These are phyloP conservation scores for Hura crepitans DNA, from an alignment of 441 rosid genomes.

Conservation along the genomic window DNA sequence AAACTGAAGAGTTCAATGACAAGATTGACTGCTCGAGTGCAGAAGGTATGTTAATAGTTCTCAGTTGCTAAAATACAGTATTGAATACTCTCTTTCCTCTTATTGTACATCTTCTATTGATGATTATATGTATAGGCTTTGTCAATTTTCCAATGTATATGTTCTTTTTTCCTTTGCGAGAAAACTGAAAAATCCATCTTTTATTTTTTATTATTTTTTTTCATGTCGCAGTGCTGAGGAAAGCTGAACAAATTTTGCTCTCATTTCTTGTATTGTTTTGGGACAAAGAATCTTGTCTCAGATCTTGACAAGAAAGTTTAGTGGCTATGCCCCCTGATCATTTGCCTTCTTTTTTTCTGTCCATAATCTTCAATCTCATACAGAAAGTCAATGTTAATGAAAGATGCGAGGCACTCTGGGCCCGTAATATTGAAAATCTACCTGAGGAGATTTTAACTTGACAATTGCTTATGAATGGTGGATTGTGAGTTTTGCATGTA, in stretches of 20 bases:
- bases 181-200: not conserved
- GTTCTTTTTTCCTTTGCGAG: not conserved
- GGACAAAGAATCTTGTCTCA: not conserved
- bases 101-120: not conserved
- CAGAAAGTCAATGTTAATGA: not conserved
- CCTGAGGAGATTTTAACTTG: not conserved
- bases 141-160: not conserved
- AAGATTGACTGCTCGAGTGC: conserved; percentile 88
- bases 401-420: not conserved
- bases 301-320: not conserved
- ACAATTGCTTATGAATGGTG: not conserved
- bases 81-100: not conserved
- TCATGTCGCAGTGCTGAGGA: not conserved
- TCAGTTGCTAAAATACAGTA: not conserved
- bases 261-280: not conserved
- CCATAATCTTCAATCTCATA: not conserved
- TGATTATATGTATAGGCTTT: not conserved
- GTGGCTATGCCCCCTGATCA: not conserved
- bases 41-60: conserved; percentile 51
- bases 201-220: not conserved
- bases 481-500: not conserved
- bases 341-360: not conserved
- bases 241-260: not conserved
- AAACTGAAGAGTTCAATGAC: conserved; percentile 98
- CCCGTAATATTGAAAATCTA: not conserved